Evolutionary conservation across 1,284 basidiomycete species (phyloP).

Genomic region (Calocybe gambosa): DNA sequence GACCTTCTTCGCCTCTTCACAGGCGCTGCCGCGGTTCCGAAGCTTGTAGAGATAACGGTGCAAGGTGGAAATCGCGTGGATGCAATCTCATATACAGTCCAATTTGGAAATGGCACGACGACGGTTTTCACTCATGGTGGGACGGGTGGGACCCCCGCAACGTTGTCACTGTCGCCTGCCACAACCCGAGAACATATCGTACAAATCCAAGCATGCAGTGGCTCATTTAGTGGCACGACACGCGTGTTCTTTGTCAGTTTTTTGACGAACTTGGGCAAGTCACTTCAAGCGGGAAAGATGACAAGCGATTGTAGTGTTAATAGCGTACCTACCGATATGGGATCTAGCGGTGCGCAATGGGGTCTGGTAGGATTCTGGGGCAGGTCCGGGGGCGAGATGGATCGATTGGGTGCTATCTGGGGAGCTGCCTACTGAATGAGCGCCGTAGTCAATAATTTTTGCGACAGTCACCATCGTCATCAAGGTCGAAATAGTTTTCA

Average conservation of each 20-base stretch:
- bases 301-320: constrained; percentile 26
- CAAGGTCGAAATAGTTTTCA: too few species aligned
- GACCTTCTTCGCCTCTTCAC: constrained; percentile 22
- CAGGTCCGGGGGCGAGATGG: constrained; percentile 28
- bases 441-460: too few species aligned
- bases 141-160: constrained; percentile 26
- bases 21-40: constrained; percentile 16
- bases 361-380: constrained; percentile 31
- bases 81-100: constrained; percentile 23
- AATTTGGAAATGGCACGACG: constrained; percentile 17
- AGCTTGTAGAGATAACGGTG: constrained; percentile 27
- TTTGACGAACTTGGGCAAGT: constrained; percentile 26
- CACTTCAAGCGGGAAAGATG: constrained; percentile 23
- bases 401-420: constrained; percentile 28
- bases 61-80: constrained; percentile 28
- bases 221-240: constrained; percentile 21
- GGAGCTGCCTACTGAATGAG: constrained; percentile 23
- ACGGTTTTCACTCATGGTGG: constrained; percentile 28
- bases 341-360: constrained; percentile 23
- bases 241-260: constrained; percentile 29
- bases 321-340: constrained; percentile 24
- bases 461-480: too few species aligned
- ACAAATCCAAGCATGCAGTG: constrained; percentile 24
- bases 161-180: constrained; percentile 20
- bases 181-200: constrained; percentile 21